Percentiles rank a stretch among this genome's conserved stretches.
Evolutionary conservation across 805 yeast species (phyloP).

Genomic region (Komagataella pastoris): DNA sequence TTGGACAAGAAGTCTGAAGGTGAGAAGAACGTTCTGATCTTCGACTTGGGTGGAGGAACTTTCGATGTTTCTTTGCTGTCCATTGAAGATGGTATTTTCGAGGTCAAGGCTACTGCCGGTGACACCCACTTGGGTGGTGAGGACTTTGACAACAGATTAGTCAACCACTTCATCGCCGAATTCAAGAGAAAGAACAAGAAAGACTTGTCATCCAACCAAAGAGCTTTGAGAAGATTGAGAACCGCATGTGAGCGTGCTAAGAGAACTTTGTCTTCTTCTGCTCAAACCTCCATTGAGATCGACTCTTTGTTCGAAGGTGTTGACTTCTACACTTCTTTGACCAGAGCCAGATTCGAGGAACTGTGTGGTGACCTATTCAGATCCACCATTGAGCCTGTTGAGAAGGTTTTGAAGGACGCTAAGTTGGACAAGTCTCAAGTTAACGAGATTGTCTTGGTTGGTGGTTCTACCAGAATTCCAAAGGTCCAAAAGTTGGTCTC

Average conservation of each 20-base stretch:
- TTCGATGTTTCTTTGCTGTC: constrained; percentile 91
- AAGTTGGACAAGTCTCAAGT: constrained; percentile 72
- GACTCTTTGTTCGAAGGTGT: constrained; percentile 93
- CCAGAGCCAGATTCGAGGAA: constrained; percentile 98
- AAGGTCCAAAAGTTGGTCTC: constrained; percentile 90
- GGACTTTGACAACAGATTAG: constrained; percentile 94
- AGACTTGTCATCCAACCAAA: constrained; percentile 10
- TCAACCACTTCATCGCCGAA: constrained; percentile 84
- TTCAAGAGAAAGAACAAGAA: constrained; percentile 41
- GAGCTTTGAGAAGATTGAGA: constrained; percentile 97
- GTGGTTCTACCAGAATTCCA: constrained; percentile 98
- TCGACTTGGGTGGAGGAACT: constrained; percentile 98
- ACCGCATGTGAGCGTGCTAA: constrained; percentile 98
- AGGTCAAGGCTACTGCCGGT: constrained; percentile 97
- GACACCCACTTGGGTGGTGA: constrained; percentile 99
- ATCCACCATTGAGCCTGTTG: constrained; percentile 89
- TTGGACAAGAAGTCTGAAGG: constrained; percentile 74
- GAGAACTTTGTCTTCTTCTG: constrained; percentile 93
- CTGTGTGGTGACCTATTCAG: constrained; percentile 87
- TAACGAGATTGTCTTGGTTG: constrained; percentile 93
- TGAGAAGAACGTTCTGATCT: constrained; percentile 83
- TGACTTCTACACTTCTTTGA: constrained; percentile 85
- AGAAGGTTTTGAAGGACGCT: constrained; percentile 84
- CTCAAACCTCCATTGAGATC: constrained; percentile 93
- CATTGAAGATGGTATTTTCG: constrained; percentile 93